Base-by-base conservation (phyloP, 176 grass and related monocot species). In the Rhipidocladum racemiflorum region DNA sequence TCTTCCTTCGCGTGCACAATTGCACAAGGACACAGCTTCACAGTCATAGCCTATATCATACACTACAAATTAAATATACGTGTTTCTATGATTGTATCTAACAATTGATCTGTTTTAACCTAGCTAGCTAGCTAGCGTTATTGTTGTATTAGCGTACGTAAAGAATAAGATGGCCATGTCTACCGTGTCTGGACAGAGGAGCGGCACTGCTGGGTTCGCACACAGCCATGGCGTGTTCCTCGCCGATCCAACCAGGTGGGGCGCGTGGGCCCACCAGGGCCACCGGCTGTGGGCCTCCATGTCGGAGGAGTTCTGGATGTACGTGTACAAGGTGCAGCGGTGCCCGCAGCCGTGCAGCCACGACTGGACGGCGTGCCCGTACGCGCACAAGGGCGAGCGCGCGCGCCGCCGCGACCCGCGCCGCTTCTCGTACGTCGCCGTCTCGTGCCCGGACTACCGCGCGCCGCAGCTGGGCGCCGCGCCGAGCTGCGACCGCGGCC, bases 341-440 rank as follows among this genome's bases (percentile, higher is more conserved):
- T 97, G 89, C 85, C 61, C 54, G 5, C 81, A 61, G 20, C 64
- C 32, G 0, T 6, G 21, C 13, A 59, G 53, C 24, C 94, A 91
- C n/a, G 84, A 93, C 29, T 87, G 86, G 84, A 89, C 73, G 15
- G 7, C 46, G 51, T 93, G 91, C 89, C 89, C 94, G 0, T 97
- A 81, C 43, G 85, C 89, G 8, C 91, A 97, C 84, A 55, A 54
- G 2, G 87, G 84, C 0, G 91, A 97, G 57, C 85, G 80, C 20
- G 91, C 87, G 2, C 81, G 81, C 0, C 61, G 91, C 20, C 85
- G 91, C 28, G 84, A 97, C 84, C 89, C 74, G 1, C 81, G 82
- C 20, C 14, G 60, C 42, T 91, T 72, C 65, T 0, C 9, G 6
- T 97, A 93, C 75, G 62, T 60, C 16, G 75, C 81, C 13, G 20